These are phyloP conservation scores for Thinopyrum obtusiflorum DNA, from an alignment of 202 grass and related monocot species.

Conservation along the genomic window DNA sequence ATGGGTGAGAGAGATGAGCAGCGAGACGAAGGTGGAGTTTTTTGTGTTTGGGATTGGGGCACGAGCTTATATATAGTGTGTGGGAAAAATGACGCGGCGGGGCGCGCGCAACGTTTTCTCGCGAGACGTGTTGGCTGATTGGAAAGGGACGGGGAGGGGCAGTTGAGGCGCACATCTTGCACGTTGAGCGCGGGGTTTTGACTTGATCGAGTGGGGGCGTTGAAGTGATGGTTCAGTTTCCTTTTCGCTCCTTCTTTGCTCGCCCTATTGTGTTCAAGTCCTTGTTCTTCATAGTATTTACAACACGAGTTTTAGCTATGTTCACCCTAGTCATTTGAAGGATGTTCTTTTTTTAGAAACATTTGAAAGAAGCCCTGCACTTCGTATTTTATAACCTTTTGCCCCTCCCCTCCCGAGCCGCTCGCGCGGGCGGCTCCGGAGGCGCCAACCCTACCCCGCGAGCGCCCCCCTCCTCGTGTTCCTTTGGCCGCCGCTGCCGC, in stretches of 20 bases:
- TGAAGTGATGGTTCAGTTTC: conserved; percentile 12
- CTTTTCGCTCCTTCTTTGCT: not conserved
- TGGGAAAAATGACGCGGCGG: not conserved
- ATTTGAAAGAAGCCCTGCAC: no score
- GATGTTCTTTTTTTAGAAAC: no score
- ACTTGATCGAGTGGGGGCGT: conserved; percentile 30
- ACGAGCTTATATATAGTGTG: not conserved
- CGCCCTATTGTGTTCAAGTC: not conserved
- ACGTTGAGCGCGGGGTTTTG: conserved; percentile 43
- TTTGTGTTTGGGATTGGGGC: not conserved
- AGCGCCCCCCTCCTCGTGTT: no score
- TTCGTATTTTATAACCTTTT: no score
- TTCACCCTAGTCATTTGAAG: not conserved
- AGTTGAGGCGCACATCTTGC: conserved; percentile 21
- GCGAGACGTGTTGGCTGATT: conserved; percentile 31
- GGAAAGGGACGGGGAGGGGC: not conserved
- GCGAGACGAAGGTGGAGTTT: not conserved
- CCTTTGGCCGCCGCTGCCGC: no score
- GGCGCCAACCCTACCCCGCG: no score
- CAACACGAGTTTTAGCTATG: not conserved
- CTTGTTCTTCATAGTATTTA: not conserved
- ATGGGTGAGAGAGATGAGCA: not conserved
- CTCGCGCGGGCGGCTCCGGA: no score
- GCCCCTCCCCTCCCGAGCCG: no score
- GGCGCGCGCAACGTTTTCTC: not conserved